Evolutionary conservation across 495 filamentous ascomycete species (phyloP).

Genomic region (Tricharina praecox): DNA sequence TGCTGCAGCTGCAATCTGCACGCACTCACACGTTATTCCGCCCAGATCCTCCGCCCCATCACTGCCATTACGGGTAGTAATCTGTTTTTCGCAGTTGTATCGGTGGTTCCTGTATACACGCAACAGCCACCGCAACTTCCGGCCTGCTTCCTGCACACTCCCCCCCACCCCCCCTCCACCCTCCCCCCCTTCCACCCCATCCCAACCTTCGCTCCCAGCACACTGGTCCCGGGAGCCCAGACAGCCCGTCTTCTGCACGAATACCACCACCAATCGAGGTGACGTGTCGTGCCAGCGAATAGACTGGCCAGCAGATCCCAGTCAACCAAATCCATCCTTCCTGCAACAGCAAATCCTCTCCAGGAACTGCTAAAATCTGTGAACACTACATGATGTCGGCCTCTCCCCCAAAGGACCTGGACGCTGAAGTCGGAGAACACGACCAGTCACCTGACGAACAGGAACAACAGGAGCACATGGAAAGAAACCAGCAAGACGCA

Average conservation of each 20-base stretch:
- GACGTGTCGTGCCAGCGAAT: slow-evolving; percentile 8
- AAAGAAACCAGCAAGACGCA: slow-evolving; percentile 50
- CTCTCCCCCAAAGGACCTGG: slow-evolving; percentile 75
- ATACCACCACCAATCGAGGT: slow-evolving; percentile 4
- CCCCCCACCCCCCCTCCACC: too few species aligned
- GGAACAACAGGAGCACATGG: slow-evolving; percentile 52
- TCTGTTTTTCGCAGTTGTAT: background rate
- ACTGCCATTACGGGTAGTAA: background rate
- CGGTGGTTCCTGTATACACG: too few species aligned
- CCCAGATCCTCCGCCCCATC: slow-evolving; percentile 3
- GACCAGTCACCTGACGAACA: slow-evolving; percentile 81
- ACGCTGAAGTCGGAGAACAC: slow-evolving; percentile 81
- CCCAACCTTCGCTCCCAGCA: slow-evolving; percentile 1
- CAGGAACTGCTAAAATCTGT: too few species aligned
- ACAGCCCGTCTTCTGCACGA: background rate
- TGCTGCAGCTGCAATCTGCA: slow-evolving; percentile 6
- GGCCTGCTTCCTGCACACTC: too few species aligned
- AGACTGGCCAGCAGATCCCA: slow-evolving; percentile 1
- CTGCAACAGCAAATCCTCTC: too few species aligned
- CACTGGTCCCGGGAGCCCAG: background rate
- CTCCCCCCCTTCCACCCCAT: background rate
- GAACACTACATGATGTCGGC: slow-evolving; percentile 71
- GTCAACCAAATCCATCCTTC: too few species aligned
- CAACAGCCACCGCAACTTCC: background rate
- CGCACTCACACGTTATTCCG: slow-evolving; percentile 9